A percentile compares a stretch with the other conserved stretches of the same genome.
Conservation (phyloP, 805 yeast genomes). For the Ogataea paradorogensis region DNA sequence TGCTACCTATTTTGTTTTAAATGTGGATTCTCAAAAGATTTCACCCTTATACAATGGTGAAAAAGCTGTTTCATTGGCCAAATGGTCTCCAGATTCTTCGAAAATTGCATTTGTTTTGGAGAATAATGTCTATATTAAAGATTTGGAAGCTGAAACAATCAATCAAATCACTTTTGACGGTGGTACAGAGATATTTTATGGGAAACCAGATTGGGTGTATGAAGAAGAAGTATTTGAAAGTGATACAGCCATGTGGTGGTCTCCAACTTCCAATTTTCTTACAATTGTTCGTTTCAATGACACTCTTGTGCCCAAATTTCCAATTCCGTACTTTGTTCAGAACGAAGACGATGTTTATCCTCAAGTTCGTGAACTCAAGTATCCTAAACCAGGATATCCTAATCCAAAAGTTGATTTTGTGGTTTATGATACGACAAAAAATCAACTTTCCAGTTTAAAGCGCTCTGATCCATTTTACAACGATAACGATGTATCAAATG, state of each 20-base stretch:
- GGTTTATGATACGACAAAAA: constrained; percentile 38
- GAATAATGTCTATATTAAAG: constrained; percentile 64
- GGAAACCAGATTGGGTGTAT: constrained; percentile 92
- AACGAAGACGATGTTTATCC: constrained; percentile 51
- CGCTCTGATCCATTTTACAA: constrained; percentile 40
- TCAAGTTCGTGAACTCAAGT: constrained; percentile 56
- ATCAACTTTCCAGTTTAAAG: constrained; percentile 22
- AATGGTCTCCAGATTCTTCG: constrained; percentile 73
- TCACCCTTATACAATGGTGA: constrained; percentile 25
- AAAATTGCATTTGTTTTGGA: constrained; percentile 64
- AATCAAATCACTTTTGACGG: constrained; percentile 68
- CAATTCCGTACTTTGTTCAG: constrained; percentile 73
- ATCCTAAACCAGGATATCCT: constrained; percentile 80
- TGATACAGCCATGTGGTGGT: constrained; percentile 84
- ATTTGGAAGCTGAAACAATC: constrained; percentile 23
- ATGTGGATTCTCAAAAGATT: constrained; percentile 36
- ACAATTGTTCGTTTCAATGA: constrained; percentile 71
- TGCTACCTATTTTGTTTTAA: constrained; percentile 60
- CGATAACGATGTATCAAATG: constrained; percentile 38
- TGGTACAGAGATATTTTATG: constrained; percentile 68
- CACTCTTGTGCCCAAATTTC: constrained; percentile 65
- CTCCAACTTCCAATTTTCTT: constrained; percentile 64
- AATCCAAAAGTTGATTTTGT: constrained; percentile 66
- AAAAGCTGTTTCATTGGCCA: constrained; percentile 41
- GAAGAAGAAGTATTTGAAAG: constrained; percentile 83